Evolutionary conservation across 495 filamentous ascomycete genomes (phyloP), one percentile per base, ranked within the genome.

Genomic region (Penicillium ucsense): DNA sequence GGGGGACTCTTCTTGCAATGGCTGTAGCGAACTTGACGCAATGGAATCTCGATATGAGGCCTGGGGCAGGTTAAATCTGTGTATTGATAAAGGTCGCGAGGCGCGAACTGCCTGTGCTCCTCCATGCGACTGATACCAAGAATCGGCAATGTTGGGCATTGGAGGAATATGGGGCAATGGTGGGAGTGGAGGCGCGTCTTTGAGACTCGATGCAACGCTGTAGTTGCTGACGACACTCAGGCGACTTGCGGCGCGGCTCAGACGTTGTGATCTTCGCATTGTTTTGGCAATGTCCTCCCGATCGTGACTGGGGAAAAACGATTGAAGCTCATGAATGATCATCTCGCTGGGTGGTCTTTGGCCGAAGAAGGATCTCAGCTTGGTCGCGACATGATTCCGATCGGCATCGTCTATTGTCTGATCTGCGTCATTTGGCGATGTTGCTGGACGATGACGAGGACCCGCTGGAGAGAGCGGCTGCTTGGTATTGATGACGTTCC

Each of bases 291-390:
- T 94, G 47, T 89, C 86, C 60, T 95, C 88, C 43, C 85, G 80
- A 35, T 88, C 83, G 59, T 95, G 89, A 55, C 94, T 90, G 2
- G 92, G 92, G 77, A 99, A 99, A 70, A 96, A 99, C 5, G 90
- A 90, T 8, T 85, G 86, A 36, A 97, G 75, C 61, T 99, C 92
- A 30, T 89, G 89, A 40, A 90, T 92, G 59, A 99, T 97, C 70
- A 99, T 76, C 69, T 97, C 94, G 63, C 89, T 95, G 3, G 94
- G 94, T 11, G 92, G 92, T 57, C 92, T 74, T 47, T 89, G 80
- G 43, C 94, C 92, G 58, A 94, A 88, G 74, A 96, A 95, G 46
- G 72, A 70, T 53, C 82, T 74, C 59, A 90, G 63, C 68, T 83
- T 77, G 58, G 79, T 77, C 59, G 79, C 62, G 55, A 77, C 61